Percentiles rank a stretch among this genome's conserved stretches.
phyloP scores from a whole-genome alignment of 78 protist species.

The Monosiga brevicollis region DNA sequence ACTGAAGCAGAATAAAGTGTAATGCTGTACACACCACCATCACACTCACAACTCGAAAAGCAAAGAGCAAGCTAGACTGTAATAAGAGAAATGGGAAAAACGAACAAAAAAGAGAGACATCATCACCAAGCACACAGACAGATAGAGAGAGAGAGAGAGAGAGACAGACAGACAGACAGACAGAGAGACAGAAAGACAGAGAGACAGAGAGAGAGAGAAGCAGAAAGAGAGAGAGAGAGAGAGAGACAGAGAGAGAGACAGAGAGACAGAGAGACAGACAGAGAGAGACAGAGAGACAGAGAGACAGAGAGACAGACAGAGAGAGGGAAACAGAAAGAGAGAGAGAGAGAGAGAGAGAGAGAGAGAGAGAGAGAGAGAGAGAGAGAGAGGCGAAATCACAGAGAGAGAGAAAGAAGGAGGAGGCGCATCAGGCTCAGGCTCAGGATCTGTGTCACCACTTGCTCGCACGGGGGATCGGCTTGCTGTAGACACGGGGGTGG shows the following conservation, averaged over 20 bases:
- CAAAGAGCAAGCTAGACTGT: background rate
- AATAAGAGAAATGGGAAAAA: background rate
- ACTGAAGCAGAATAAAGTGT: background rate
- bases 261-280: background rate
- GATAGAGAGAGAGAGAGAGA: background rate
- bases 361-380: no score
- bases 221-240: background rate
- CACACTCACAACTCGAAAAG: background rate
- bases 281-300: background rate
- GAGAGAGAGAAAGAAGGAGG: no score
- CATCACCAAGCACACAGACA: background rate
- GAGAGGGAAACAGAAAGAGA: no score
- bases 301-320: background rate
- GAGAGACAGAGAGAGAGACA: background rate
- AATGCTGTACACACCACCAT: background rate
- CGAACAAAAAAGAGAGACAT: background rate
- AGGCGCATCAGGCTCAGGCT: no score
- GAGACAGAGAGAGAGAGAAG: background rate
- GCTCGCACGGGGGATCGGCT: no score
- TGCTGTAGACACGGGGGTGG: background rate
- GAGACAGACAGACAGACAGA: background rate
- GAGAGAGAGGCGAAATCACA: no score
- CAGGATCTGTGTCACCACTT: no score
- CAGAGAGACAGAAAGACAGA: background rate
- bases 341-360: no score